Conservation (phyloP, 805 yeast genomes). For the Lachancea mirantina region DNA sequence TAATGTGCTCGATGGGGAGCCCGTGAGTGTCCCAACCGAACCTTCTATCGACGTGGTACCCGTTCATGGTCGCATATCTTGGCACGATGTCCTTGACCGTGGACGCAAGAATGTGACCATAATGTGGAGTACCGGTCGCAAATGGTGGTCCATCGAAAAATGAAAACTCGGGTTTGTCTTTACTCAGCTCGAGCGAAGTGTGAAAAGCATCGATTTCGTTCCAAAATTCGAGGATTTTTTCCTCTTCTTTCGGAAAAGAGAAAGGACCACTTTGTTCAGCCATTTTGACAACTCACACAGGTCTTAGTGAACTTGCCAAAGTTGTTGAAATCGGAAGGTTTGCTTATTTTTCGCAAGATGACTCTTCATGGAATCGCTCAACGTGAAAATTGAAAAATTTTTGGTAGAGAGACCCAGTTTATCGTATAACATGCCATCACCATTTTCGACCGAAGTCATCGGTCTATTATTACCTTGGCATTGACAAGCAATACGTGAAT, state of each 20-base stretch:
- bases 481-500: too few relatives aligned
- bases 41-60: slow-evolving; percentile 90
- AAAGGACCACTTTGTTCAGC: slow-evolving; percentile 37
- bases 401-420: too few relatives aligned
- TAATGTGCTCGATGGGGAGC: slow-evolving; percentile 95
- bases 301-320: not conserved
- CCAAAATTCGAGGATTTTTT: slow-evolving; percentile 74
- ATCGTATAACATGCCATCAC: too few relatives aligned
- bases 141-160: slow-evolving; percentile 99
- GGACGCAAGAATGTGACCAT: slow-evolving; percentile 95
- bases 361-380: too few relatives aligned
- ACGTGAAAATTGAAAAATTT: too few relatives aligned
- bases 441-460: too few relatives aligned
- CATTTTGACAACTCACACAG: slow-evolving; percentile 17
- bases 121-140: slow-evolving; percentile 99
- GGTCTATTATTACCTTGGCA: too few relatives aligned
- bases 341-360: too few relatives aligned
- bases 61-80: slow-evolving; percentile 96
- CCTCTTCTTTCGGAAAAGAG: slow-evolving; percentile 87
- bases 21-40: slow-evolving; percentile 99
- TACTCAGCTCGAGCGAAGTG: slow-evolving; percentile 69
- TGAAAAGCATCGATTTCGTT: slow-evolving; percentile 91
- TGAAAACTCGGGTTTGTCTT: slow-evolving; percentile 81
- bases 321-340: too few relatives aligned
- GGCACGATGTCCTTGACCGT: slow-evolving; percentile 97